phyloP scores from a whole-genome alignment of 2,329 filamentous ascomycete genomes.

The Diaporthe destruens region DNA sequence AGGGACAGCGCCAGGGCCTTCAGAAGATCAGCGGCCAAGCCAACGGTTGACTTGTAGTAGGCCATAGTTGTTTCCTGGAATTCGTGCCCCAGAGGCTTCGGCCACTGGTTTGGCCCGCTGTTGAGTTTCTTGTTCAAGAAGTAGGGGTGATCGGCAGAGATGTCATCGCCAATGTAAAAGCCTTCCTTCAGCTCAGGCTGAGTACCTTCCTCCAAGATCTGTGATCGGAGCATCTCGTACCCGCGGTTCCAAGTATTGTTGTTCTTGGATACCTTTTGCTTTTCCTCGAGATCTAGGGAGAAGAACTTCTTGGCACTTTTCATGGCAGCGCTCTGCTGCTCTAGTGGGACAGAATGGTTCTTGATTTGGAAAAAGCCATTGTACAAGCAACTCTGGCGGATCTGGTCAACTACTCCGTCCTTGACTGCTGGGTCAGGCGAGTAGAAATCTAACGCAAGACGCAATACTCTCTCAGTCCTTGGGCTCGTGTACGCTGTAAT shows the following conservation, averaged over 20 bases:
- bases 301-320: slow-evolving; percentile 61
- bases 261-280: slow-evolving; percentile 55
- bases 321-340: slow-evolving; percentile 57
- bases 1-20: slow-evolving; percentile 55
- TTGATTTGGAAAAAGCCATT: slow-evolving; percentile 68
- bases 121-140: slow-evolving; percentile 54
- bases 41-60: slow-evolving; percentile 54
- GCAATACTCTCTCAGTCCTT: neutral
- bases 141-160: slow-evolving; percentile 55
- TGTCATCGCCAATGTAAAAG: slow-evolving; percentile 54
- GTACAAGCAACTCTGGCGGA: slow-evolving; percentile 57
- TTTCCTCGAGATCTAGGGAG: slow-evolving; percentile 57
- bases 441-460: slow-evolving; percentile 29
- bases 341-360: slow-evolving; percentile 58
- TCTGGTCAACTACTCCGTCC: slow-evolving; percentile 50
- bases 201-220: slow-evolving; percentile 57
- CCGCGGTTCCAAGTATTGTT: slow-evolving; percentile 58
- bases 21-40: slow-evolving; percentile 55
- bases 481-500: too few relatives aligned
- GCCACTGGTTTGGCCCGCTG: slow-evolving; percentile 60
- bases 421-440: slow-evolving; percentile 43
- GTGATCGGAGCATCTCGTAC: slow-evolving; percentile 59
- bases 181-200: slow-evolving; percentile 60
- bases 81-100: slow-evolving; percentile 50
- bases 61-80: slow-evolving; percentile 54